Percentiles rank a stretch among this genome's conserved stretches.
These are phyloP conservation scores for Vanilla planifolia DNA, from an alignment of 106 monocot genomes.

Conservation along the genomic window DNA sequence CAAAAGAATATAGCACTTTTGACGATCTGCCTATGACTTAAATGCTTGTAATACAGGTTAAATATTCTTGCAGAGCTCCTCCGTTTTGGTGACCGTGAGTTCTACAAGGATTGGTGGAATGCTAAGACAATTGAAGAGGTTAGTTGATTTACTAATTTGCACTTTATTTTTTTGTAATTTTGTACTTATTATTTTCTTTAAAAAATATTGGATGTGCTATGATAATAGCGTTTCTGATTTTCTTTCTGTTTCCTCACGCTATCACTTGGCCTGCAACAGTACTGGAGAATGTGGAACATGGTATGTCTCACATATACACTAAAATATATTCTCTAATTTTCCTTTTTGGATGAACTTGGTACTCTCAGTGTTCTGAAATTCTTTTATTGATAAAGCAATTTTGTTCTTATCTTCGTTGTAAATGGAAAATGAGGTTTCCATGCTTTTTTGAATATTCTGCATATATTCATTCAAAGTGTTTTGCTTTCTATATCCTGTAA, in stretches of 20 bases:
- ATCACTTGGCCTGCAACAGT: constrained; percentile 39
- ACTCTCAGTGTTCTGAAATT: not conserved
- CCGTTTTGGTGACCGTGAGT: constrained; percentile 95
- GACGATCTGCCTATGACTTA: not conserved
- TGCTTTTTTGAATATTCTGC: too few species aligned
- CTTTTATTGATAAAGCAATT: too few species aligned
- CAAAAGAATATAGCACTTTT: too few species aligned
- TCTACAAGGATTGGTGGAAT: constrained; percentile 99
- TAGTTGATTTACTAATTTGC: not conserved
- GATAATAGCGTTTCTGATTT: not conserved
- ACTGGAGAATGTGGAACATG: constrained; percentile 99
- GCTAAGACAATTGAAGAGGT: constrained; percentile 98
- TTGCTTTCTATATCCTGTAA: too few species aligned
- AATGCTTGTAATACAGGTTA: constrained; percentile 40
- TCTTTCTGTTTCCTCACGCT: constrained; percentile 5
- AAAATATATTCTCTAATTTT: not conserved
- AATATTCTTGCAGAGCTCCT: constrained; percentile 95
- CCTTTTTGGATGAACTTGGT: not conserved
- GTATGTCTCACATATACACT: constrained; percentile 18
- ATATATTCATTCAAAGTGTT: too few species aligned
- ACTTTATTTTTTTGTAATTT: constrained; percentile 3
- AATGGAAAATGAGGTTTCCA: too few species aligned
- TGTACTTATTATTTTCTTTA: not conserved
- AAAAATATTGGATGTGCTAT: not conserved
- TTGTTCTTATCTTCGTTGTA: too few species aligned